A percentile compares a stretch with the other conserved stretches of the same genome.
These are phyloP conservation scores for Ilyonectria mors-panacis DNA, from an alignment of 2,329 filamentous ascomycete genomes.

Conservation along the genomic window DNA sequence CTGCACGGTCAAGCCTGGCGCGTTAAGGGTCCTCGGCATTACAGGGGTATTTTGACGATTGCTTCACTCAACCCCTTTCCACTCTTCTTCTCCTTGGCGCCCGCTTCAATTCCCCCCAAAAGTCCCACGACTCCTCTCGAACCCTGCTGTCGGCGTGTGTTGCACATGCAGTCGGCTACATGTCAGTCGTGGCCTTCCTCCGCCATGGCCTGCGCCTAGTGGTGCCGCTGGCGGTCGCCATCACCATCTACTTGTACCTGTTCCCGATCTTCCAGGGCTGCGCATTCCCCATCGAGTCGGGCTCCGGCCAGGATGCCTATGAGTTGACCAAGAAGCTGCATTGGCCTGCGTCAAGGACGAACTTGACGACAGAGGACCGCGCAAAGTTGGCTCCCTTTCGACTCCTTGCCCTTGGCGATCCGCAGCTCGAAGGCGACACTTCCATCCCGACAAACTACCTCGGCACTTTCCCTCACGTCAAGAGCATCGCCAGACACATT, in stretches of 20 bases:
- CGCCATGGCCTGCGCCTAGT: constrained; percentile 69
- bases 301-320: constrained; percentile 53
- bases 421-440: constrained; percentile 93
- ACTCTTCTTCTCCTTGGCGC: constrained; percentile 31
- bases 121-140: constrained; percentile 17
- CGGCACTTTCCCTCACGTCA: constrained; percentile 68
- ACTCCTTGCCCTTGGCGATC: constrained; percentile 89
- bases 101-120: constrained; percentile 22
- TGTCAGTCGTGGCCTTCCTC: constrained; percentile 68
- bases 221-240: constrained; percentile 75
- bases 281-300: constrained; percentile 77
- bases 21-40: not conserved
- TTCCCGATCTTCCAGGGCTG: constrained; percentile 88
- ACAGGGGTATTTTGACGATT: constrained; percentile 28
- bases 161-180: constrained; percentile 61
- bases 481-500: constrained; percentile 61
- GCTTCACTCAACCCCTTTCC: constrained; percentile 27
- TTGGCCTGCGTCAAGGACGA: constrained; percentile 53
- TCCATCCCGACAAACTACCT: constrained; percentile 77
- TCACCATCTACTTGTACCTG: constrained; percentile 86
- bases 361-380: constrained; percentile 37
- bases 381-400: constrained; percentile 79
- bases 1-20: constrained; percentile 11
- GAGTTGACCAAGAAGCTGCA: constrained; percentile 58
- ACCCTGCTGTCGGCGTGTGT: constrained; percentile 27